Percentiles rank a stretch among this genome's conserved stretches.
phyloP scores from a whole-genome alignment of 1,284 basidiomycete species.

The Heterobasidion occidentale region DNA sequence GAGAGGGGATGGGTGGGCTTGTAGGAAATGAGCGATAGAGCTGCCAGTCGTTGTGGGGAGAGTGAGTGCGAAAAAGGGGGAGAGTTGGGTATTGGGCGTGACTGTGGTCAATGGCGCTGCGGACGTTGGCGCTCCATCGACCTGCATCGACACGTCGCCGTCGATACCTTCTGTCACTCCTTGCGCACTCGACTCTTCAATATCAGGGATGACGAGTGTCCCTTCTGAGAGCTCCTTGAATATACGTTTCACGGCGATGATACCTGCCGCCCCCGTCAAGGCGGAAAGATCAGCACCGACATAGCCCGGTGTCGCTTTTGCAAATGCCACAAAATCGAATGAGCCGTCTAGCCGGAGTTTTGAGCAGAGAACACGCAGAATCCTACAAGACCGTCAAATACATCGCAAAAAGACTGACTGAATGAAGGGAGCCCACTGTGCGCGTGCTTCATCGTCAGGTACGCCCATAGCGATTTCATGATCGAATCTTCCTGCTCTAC shows the following conservation, averaged over 20 bases:
- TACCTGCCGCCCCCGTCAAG: constrained; percentile 88
- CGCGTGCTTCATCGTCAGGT: constrained; percentile 84
- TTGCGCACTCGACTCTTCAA: constrained; percentile 4
- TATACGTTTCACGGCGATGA: constrained; percentile 94
- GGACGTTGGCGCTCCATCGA: constrained; percentile 27
- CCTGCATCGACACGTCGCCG: constrained; percentile 38
- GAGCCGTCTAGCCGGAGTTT: constrained; percentile 74
- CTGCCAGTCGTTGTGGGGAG: constrained; percentile 34
- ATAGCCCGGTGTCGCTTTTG: constrained; percentile 93
- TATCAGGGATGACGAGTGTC: constrained; percentile 45
- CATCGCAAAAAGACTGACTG: neutral
- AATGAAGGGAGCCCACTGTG: constrained; percentile 55
- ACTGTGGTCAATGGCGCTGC: constrained; percentile 12
- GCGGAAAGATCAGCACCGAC: constrained; percentile 94
- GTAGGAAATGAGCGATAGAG: constrained; percentile 87
- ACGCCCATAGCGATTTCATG: constrained; percentile 98
- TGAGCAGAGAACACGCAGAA: constrained; percentile 71
- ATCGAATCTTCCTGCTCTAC: constrained; percentile 92
- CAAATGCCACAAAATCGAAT: constrained; percentile 77
- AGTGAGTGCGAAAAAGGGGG: constrained; percentile 33
- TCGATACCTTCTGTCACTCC: constrained; percentile 6
- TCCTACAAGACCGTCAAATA: constrained; percentile 36
- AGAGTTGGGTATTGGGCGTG: constrained; percentile 14
- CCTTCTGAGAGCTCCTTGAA: constrained; percentile 80
- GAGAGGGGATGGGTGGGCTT: constrained; percentile 76